phyloP scores from a whole-genome alignment of 805 yeast genomes.

The Myxozyma vanderwaltii region DNA sequence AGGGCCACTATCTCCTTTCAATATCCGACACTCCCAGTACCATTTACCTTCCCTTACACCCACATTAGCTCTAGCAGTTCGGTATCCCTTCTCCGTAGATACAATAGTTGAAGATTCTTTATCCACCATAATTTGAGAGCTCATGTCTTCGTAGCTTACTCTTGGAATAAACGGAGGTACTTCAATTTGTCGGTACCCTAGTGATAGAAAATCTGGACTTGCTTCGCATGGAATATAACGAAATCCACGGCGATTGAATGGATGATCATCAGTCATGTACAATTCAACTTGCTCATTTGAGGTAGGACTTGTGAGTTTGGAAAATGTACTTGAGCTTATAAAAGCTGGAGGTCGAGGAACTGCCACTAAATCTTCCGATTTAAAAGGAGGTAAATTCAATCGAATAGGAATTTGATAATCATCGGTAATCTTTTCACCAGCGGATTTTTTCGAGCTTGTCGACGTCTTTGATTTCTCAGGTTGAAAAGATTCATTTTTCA shows the following conservation, averaged over 20 bases:
- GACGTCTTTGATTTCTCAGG: constrained; percentile 14
- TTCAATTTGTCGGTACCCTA: constrained; percentile 72
- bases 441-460: background rate
- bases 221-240: constrained; percentile 80
- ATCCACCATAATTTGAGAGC: constrained; percentile 57
- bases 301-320: background rate
- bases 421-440: background rate
- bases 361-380: constrained; percentile 23
- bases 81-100: constrained; percentile 73
- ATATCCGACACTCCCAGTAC: constrained; percentile 74
- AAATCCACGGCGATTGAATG: constrained; percentile 77
- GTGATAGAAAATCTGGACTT: constrained; percentile 52
- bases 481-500: background rate
- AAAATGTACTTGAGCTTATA: background rate
- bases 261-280: constrained; percentile 69
- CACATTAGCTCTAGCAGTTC: constrained; percentile 72
- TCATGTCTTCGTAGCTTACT: constrained; percentile 67
- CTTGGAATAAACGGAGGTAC: constrained; percentile 64
- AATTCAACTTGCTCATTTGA: constrained; percentile 38
- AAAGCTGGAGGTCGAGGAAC: constrained; percentile 30
- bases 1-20: constrained; percentile 39
- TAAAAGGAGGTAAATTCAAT: constrained; percentile 31
- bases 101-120: constrained; percentile 45
- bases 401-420: constrained; percentile 25
- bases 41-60: constrained; percentile 76